phyloP scores from a whole-genome alignment of 768 basidiomycete species.

The Pulveroboletus sp. region DNA sequence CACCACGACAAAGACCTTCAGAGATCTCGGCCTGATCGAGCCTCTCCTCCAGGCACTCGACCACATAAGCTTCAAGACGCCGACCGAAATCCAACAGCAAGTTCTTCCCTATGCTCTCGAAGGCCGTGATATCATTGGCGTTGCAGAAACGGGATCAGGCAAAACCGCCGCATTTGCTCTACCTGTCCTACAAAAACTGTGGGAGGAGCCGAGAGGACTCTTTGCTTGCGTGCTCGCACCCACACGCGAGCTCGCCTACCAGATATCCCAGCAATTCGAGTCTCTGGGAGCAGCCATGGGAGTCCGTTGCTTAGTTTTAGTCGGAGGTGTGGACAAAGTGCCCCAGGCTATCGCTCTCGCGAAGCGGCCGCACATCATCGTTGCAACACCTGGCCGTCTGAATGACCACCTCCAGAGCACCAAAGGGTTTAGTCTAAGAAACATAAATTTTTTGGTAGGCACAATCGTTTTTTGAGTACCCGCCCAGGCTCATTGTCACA shows the following conservation, averaged over 20 bases:
- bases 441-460: constrained; percentile 82
- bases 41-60: constrained; percentile 84
- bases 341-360: constrained; percentile 87
- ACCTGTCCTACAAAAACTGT: constrained; percentile 92
- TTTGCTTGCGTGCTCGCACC: constrained; percentile 94
- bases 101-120: constrained; percentile 82
- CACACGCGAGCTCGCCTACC: constrained; percentile 96
- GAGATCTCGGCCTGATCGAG: constrained; percentile 80
- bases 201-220: constrained; percentile 91
- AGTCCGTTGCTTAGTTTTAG: constrained; percentile 83
- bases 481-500: neutral
- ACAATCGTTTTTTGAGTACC: neutral
- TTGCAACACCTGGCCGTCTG: constrained; percentile 91
- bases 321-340: constrained; percentile 94
- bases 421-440: constrained; percentile 89
- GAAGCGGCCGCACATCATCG: constrained; percentile 90
- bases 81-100: constrained; percentile 88
- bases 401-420: constrained; percentile 95
- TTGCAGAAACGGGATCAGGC: constrained; percentile 96
- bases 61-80: constrained; percentile 74
- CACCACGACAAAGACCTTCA: constrained; percentile 51
- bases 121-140: constrained; percentile 94
- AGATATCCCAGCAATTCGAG: constrained; percentile 97
- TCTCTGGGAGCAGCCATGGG: constrained; percentile 90
- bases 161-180: constrained; percentile 98